Evolutionary conservation across 1,284 basidiomycete genomes (phyloP).

Genomic region (Ceratobasidium sp.): DNA sequence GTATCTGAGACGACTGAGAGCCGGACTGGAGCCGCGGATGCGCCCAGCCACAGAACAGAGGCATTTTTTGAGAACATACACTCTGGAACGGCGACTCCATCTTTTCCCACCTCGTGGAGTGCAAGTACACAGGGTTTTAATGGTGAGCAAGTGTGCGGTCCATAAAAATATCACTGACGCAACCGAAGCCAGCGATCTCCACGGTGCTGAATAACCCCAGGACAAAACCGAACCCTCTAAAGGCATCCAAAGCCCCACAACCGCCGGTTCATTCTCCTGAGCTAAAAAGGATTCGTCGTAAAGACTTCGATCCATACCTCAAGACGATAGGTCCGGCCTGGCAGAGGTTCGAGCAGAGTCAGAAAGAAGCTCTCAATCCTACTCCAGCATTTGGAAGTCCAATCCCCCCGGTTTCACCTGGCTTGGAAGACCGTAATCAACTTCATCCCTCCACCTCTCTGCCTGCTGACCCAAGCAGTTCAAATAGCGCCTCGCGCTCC

Average conservation of each 20-base stretch:
- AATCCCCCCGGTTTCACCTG: conserved; percentile 43
- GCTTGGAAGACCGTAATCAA: conserved; percentile 39
- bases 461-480: conserved; percentile 8
- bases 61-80: conserved; percentile 25
- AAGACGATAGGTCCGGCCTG: conserved; percentile 81
- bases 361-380: conserved; percentile 49
- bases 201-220: conserved; percentile 88
- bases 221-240: conserved; percentile 85
- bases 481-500: not conserved
- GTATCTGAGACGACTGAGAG: conserved; percentile 51
- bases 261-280: conserved; percentile 78
- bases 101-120: conserved; percentile 50
- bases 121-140: conserved; percentile 52
- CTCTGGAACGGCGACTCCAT: conserved; percentile 27
- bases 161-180: not conserved
- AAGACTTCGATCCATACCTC: conserved; percentile 88
- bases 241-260: conserved; percentile 79
- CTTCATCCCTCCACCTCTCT: conserved; percentile 48
- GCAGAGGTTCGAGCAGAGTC: conserved; percentile 73
- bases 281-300: conserved; percentile 82
- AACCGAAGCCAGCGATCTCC: conserved; percentile 67
- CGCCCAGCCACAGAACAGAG: conserved; percentile 6
- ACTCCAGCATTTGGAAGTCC: conserved; percentile 52
- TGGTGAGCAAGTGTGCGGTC: conserved; percentile 46
- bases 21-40: conserved; percentile 46